Conservation (phyloP, 2,329 filamentous ascomycete genomes). For the Cercospora beticola region DNA sequence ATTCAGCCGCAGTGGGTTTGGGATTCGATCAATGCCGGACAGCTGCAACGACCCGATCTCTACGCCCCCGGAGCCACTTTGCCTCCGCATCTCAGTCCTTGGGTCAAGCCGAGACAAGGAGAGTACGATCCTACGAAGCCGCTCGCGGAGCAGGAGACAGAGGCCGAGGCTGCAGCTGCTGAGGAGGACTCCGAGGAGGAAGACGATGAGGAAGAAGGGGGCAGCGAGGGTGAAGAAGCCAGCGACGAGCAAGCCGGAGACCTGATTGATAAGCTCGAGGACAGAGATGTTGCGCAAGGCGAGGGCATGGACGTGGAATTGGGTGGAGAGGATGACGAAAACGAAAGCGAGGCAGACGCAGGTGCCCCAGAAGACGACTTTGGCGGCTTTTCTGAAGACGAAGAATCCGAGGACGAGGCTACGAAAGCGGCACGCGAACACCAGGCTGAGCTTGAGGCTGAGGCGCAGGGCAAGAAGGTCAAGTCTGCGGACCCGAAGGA, state of each 20-base stretch:
- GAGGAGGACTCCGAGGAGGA: conserved; percentile 47
- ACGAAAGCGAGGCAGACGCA: conserved; percentile 47
- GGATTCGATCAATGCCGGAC: conserved; percentile 92
- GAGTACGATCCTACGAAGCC: conserved; percentile 88
- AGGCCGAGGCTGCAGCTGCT: conserved; percentile 70
- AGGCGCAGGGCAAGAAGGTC: conserved; percentile 68
- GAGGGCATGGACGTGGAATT: conserved; percentile 50
- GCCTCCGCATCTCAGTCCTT: conserved; percentile 92
- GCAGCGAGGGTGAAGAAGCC: conserved; percentile 42
- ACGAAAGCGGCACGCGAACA: conserved; percentile 66
- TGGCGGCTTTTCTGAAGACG: conserved; percentile 50
- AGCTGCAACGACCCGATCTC: conserved; percentile 78
- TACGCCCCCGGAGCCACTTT: conserved; percentile 88
- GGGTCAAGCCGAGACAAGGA: conserved; percentile 82
- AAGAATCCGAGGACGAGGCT: conserved; percentile 57
- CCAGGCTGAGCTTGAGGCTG: conserved; percentile 89
- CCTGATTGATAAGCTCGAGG: conserved; percentile 30
- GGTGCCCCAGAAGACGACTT: conserved; percentile 50
- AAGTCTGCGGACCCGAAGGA: conserved; percentile 52
- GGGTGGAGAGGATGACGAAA: conserved; percentile 44
- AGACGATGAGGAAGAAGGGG: conserved; percentile 50
- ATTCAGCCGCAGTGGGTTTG: conserved; percentile 98
- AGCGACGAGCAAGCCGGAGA: conserved; percentile 45
- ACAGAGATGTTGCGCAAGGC: conserved; percentile 31
- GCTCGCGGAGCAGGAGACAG: conserved; percentile 82